These are phyloP conservation scores for Fusarium chuoi DNA, from an alignment of 2,329 filamentous ascomycete species.

Conservation along the genomic window DNA sequence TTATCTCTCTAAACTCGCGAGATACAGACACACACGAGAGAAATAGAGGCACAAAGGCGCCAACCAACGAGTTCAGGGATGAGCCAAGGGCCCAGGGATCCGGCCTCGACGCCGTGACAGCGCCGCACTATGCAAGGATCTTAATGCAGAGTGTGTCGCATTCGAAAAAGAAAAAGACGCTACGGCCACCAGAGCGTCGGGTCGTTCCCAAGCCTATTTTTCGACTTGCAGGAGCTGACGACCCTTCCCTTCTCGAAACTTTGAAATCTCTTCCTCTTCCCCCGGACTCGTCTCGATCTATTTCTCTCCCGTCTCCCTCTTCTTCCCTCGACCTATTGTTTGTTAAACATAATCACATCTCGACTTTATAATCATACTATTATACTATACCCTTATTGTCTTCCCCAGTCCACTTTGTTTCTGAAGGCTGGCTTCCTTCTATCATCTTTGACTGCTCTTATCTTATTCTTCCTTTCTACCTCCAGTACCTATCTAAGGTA, in stretches of 20 bases:
- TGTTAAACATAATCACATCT: conserved; percentile 20
- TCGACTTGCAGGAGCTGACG: conserved; percentile 34
- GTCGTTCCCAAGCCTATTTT: conserved; percentile 36
- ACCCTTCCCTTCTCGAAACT: conserved; percentile 33
- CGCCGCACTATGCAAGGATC: conserved; percentile 38
- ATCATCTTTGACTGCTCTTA: conserved; percentile 10
- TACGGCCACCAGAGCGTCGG: conserved; percentile 44
- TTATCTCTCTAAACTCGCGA: conserved; percentile 11
- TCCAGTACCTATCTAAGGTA: background rate
- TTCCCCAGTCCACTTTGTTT: conserved; percentile 31
- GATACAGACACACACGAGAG: conserved; percentile 7
- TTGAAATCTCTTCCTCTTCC: conserved; percentile 37
- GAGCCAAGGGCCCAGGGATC: conserved; percentile 33
- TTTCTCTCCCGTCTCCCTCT: conserved; percentile 23
- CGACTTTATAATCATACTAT: conserved; percentile 19
- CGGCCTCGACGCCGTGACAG: conserved; percentile 33
- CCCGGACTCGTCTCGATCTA: conserved; percentile 29
- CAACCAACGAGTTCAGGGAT: conserved; percentile 23
- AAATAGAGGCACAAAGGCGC: conserved; percentile 9
- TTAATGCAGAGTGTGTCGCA: conserved; percentile 41
- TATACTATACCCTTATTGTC: conserved; percentile 17
- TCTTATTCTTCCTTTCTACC: conserved; percentile 18
- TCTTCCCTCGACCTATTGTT: conserved; percentile 19
- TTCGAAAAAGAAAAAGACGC: conserved; percentile 40
- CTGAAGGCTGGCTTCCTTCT: conserved; percentile 44